Evolutionary conservation across 805 yeast genomes (phyloP).

Genomic region (Starmerella apis): DNA sequence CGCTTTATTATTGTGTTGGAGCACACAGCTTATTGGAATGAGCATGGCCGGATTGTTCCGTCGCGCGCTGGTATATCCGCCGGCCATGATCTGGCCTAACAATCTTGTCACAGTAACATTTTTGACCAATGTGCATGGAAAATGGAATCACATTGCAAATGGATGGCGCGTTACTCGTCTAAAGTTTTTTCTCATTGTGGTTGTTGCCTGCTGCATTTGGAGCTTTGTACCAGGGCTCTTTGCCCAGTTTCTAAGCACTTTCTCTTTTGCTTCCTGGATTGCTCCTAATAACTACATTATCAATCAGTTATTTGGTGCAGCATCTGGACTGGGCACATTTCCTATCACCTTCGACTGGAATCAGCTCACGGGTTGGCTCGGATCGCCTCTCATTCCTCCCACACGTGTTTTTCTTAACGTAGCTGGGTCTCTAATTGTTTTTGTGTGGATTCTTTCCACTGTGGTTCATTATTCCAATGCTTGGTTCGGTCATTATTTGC

Average conservation of each 20-base stretch:
- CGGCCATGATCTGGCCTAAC: constrained; percentile 60
- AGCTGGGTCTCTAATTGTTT: constrained; percentile 39
- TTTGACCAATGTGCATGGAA: constrained; percentile 42
- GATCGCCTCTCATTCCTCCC: constrained; percentile 59
- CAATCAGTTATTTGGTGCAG: constrained; percentile 54
- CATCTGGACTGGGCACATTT: constrained; percentile 51
- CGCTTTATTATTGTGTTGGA: constrained; percentile 40
- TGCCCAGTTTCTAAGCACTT: constrained; percentile 47
- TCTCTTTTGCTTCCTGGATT: constrained; percentile 57
- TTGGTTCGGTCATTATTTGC: constrained; percentile 52
- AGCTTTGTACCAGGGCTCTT: constrained; percentile 54
- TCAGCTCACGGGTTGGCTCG: constrained; percentile 45
- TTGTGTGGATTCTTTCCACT: constrained; percentile 47
- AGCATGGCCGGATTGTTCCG: constrained; percentile 56
- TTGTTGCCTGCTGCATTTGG: constrained; percentile 38
- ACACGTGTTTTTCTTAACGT: constrained; percentile 38
- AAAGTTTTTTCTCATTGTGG: constrained; percentile 38
- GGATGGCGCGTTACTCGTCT: constrained; percentile 53
- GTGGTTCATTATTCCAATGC: constrained; percentile 44
- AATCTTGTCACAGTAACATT: constrained; percentile 50
- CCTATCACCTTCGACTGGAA: constrained; percentile 66
- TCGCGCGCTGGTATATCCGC: constrained; percentile 49
- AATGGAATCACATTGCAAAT: constrained; percentile 42
- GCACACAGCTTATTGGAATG: constrained; percentile 57
- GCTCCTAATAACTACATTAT: constrained; percentile 47